Conservation (phyloP, 1,284 basidiomycete genomes). For the Malassezia arunalokei region DNA sequence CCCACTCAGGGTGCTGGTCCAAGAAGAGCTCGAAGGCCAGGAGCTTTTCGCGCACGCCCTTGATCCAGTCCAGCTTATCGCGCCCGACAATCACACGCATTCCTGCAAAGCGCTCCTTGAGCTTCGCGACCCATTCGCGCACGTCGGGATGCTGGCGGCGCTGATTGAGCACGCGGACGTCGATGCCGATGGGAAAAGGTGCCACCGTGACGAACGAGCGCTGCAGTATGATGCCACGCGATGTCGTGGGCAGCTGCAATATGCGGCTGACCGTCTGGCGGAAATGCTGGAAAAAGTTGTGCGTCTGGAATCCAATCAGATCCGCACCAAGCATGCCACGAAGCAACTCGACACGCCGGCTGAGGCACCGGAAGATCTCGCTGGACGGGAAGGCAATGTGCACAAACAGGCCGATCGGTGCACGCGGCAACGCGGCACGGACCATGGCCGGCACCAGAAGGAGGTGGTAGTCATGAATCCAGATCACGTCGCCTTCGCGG, state of each 20-base stretch:
- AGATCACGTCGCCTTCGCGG: slow-evolving; percentile 66
- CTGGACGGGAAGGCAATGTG: slow-evolving; percentile 77
- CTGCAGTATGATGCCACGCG: slow-evolving; percentile 61
- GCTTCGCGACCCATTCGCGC: slow-evolving; percentile 62
- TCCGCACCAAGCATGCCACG: slow-evolving; percentile 64
- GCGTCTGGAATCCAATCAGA: slow-evolving; percentile 70
- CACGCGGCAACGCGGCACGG: slow-evolving; percentile 54
- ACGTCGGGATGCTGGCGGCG: slow-evolving; percentile 68
- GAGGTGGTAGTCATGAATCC: slow-evolving; percentile 55
- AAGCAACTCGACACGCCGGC: slow-evolving; percentile 52
- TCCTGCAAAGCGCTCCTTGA: slow-evolving; percentile 66
- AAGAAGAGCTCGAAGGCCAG: slow-evolving; percentile 72
- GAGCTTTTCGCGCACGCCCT: slow-evolving; percentile 71
- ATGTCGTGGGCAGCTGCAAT: slow-evolving; percentile 64
- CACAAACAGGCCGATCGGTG: slow-evolving; percentile 74
- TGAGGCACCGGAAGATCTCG: slow-evolving; percentile 73
- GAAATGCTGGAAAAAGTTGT: slow-evolving; percentile 51
- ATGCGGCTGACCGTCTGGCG: slow-evolving; percentile 69
- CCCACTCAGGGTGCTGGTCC: slow-evolving; percentile 63
- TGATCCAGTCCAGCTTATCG: slow-evolving; percentile 75
- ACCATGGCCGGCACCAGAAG: slow-evolving; percentile 69
- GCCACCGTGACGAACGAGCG: slow-evolving; percentile 63
- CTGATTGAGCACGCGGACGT: slow-evolving; percentile 59
- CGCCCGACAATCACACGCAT: slow-evolving; percentile 74
- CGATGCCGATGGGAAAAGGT: slow-evolving; percentile 79